Conservation (phyloP, 176 grass and related monocot genomes). For the Triticum urartu region DNA sequence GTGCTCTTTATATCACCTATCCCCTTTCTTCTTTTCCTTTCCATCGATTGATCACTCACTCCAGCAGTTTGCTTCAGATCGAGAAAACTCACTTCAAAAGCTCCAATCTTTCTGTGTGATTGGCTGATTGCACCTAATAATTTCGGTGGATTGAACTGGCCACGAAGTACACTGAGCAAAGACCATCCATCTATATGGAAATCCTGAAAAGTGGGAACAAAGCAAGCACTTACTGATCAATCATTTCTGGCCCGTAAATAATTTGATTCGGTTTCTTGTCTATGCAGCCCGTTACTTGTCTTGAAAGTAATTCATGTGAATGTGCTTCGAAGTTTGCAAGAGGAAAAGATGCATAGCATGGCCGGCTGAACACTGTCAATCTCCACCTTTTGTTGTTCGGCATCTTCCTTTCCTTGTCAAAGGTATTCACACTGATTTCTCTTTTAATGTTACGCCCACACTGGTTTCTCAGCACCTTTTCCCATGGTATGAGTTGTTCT, state of each 20-base stretch:
- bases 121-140: slow-evolving; percentile 27
- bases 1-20: slow-evolving; percentile 27
- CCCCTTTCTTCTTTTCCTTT: slow-evolving; percentile 29
- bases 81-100: not conserved
- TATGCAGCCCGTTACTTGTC: slow-evolving; percentile 4
- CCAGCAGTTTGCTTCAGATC: not conserved
- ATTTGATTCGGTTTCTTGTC: not conserved
- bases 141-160: slow-evolving; percentile 22
- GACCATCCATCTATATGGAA: not conserved
- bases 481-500: not conserved
- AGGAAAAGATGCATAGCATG: slow-evolving; percentile 22
- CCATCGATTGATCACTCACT: not conserved
- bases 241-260: not conserved
- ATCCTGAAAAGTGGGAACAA: not conserved
- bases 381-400: slow-evolving; percentile 23
- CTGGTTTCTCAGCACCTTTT: not conserved
- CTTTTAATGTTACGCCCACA: slow-evolving; percentile 3
- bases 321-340: not conserved
- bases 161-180: slow-evolving; percentile 32
- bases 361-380: slow-evolving; percentile 2
- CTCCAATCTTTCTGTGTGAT: not conserved
- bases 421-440: not conserved
- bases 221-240: slow-evolving; percentile 15
- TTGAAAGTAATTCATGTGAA: slow-evolving; percentile 43
- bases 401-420: slow-evolving; percentile 34